Base-by-base conservation (phyloP, 2,329 filamentous ascomycete genomes). In the Amylocarpus encephaloides region DNA sequence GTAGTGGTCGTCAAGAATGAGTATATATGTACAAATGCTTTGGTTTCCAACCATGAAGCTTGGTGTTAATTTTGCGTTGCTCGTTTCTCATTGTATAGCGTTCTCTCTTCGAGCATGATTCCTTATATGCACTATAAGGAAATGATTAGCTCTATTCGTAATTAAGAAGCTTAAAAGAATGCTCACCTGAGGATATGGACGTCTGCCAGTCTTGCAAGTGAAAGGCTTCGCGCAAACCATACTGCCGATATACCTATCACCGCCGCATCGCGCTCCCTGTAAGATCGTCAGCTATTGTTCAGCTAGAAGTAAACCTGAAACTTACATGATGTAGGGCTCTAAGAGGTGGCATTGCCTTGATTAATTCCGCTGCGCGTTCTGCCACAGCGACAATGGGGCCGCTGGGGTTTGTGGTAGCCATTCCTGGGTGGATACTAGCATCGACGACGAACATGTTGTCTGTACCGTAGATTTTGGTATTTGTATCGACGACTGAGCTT, bases 401-500 rank as follows among this genome's bases (percentile, higher is more conserved):
- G 43, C 79, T 78, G 1, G 84, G 85, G 67, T 88, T 88, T 15
- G 82, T 80, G 0, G 81, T 82, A 2, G 82, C 74, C 58, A 86
- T 78, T 55, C 84, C 83, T 0, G 84, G 83, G 69, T 86, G 84
- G 60, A 87, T 82, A 53, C 77, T 78, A 0, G 78, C 83, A 59
- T 87, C 83, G 3, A 86, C 79, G 12, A 86, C 77, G 60, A 82
- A 85, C 40, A 85, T 70, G 66, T 86, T 85, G 59, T 85, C 79
- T 0, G 78, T 85, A 34, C 82, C 82, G 60, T 79, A 85, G 5
- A 86, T 80, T 66, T 77, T 79, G 50, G 80, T 77, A 66, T 85
- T 71, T 10, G 73, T 64, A 57, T 85, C 82, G 1, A 85, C 82
- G 2, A 86, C 82, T 1, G 79, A 70, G 6, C 71, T 74, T 13